Evolutionary conservation across 1,284 basidiomycete species (phyloP), one percentile per base, ranked within the genome.

Genomic region (Cystobasidium sp.): DNA sequence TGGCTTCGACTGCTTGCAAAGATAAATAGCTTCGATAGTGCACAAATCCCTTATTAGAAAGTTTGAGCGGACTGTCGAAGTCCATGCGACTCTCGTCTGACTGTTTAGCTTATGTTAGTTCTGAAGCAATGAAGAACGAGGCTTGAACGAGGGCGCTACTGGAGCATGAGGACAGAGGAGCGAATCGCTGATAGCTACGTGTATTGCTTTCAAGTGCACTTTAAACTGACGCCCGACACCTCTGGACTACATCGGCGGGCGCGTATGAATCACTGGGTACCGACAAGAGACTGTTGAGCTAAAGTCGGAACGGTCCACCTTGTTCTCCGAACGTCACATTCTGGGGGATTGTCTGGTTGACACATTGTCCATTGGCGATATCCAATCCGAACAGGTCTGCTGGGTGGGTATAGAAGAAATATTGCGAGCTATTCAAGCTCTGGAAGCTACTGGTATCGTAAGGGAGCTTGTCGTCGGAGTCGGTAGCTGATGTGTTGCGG

Each of bases 241-340:
- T 49, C 46, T 49, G 46, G 46, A 49, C 46, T 31, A 31, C 31
- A 31, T 5, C 5, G 31, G 24, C 4, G 16, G 14, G 55, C 55
- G 55, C 55, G 55, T 56, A 22, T 56, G 14, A 18, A n/a, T 31
- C n/a, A 41, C 22, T 49, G 16, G 22, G 18, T 24, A 46, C 22
- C 41, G 22, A 41, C 61, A 43, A 44, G 31, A 63, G 31, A 31
- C 31, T 16, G 49, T 20, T 43, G 18, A 10, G 0, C 22, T 51
- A 65, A 39, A 59, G 49, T 1, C 71, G 52, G 53, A 74, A 58
- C 9, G 71, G 71, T 9, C 63, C 63, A 16, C 71, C 71, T 53
- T 74, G 71, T 51, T 74, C 71, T 24, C 63, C 63, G 55, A 74
- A 74, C 5, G 71, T 74, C 12, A 74, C 70, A 43, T 72, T 64